Evolutionary conservation across 768 basidiomycete genomes (phyloP).

Genomic region (Lactarius sp.): DNA sequence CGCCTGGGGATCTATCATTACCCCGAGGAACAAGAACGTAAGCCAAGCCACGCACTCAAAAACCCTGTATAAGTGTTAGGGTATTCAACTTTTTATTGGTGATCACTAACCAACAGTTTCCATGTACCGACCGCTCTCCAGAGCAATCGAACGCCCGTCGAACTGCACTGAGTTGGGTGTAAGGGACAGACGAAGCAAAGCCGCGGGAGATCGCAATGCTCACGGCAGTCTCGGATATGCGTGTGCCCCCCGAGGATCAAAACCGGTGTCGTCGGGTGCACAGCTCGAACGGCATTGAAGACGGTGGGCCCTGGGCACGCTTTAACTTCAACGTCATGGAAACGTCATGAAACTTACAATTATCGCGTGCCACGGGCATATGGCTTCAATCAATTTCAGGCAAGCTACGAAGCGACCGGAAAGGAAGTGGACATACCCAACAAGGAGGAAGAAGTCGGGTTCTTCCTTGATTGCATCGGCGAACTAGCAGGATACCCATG

Average conservation of each 20-base stretch:
- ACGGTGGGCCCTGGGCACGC: conserved; percentile 57
- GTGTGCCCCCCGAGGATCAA: conserved; percentile 79
- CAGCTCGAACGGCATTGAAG: conserved; percentile 64
- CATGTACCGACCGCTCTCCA: conserved; percentile 88
- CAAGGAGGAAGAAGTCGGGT: conserved; percentile 78
- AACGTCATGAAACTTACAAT: conserved; percentile 42
- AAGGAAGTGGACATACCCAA: conserved; percentile 43
- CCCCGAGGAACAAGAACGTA: neutral
- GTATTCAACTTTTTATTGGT: neutral
- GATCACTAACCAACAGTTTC: conserved; percentile 71
- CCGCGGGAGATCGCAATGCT: conserved; percentile 29
- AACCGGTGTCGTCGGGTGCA: conserved; percentile 74
- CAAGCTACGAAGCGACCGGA: neutral
- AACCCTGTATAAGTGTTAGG: conserved; percentile 38
- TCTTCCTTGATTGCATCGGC: conserved; percentile 68
- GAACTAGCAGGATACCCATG: conserved; percentile 46
- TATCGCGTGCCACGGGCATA: conserved; percentile 72
- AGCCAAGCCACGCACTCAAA: conserved; percentile 46
- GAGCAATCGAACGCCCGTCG: conserved; percentile 70
- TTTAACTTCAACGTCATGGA: neutral
- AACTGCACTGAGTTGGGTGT: conserved; percentile 43
- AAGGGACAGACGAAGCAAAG: neutral
- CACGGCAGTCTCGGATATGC: conserved; percentile 76
- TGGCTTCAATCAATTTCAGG: conserved; percentile 44
- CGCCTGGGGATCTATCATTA: conserved; percentile 34